A percentile compares a stretch with the other conserved stretches of the same genome.
Evolutionary conservation across 164 flowering plant genomes (phyloP).

Genomic region (Litsea cubeba): DNA sequence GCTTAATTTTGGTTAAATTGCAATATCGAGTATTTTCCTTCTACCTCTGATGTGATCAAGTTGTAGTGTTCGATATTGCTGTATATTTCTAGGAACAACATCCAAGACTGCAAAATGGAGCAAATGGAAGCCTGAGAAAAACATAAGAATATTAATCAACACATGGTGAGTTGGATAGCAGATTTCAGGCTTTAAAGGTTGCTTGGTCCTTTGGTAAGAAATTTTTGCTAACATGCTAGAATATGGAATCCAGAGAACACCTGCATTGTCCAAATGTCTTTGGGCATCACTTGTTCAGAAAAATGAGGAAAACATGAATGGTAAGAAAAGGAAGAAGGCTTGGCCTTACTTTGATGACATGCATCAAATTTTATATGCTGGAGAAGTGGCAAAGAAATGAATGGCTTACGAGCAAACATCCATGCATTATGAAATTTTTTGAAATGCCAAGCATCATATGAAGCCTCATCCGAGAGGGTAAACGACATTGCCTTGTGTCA

Average conservation of each 20-base stretch:
- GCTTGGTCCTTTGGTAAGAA: constrained; percentile 98
- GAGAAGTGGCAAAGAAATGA: constrained; percentile 35
- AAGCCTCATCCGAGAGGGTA: background rate
- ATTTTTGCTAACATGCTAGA: constrained; percentile 49
- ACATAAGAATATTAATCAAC: constrained; percentile 51
- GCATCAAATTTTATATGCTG: constrained; percentile 39
- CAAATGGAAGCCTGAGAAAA: constrained; percentile 83
- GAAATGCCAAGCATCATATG: background rate
- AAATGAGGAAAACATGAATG: constrained; percentile 69
- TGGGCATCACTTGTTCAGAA: constrained; percentile 87
- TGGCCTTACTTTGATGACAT: constrained; percentile 82
- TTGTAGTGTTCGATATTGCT: no score
- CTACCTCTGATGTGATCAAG: no score
- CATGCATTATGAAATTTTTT: background rate
- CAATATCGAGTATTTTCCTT: no score
- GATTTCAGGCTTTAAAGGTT: constrained; percentile 74
- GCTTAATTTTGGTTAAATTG: no score
- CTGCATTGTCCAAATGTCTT: constrained; percentile 87
- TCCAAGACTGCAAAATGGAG: constrained; percentile 54
- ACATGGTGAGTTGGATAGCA: constrained; percentile 61
- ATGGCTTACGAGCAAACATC: background rate
- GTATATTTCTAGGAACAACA: constrained; percentile 8
- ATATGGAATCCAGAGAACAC: constrained; percentile 54
- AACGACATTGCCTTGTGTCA: background rate
- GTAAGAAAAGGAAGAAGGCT: constrained; percentile 31